phyloP scores from a whole-genome alignment of 2,329 filamentous ascomycete genomes.

The Dryadomyces quercus-mongolicae region DNA sequence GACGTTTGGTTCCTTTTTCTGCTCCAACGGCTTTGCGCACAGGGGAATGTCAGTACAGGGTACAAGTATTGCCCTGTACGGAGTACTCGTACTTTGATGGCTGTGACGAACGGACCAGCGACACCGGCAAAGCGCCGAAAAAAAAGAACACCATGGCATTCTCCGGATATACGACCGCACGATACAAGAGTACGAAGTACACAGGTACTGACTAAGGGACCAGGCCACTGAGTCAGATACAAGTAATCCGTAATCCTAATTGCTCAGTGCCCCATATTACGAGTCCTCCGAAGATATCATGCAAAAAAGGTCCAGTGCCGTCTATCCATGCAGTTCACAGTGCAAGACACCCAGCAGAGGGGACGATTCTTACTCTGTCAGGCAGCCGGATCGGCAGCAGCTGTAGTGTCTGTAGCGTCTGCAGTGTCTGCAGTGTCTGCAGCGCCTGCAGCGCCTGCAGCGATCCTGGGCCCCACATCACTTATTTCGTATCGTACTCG shows the following conservation, averaged over 20 bases:
- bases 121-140: not conserved
- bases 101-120: not conserved
- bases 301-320: not conserved
- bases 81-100: not conserved
- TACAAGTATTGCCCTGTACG: not conserved
- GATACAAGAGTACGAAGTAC: not conserved
- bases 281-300: no score
- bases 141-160: not conserved
- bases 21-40: no score
- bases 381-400: constrained; percentile 1
- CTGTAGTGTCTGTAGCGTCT: not conserved
- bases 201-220: not conserved
- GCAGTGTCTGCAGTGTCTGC: not conserved
- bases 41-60: no score
- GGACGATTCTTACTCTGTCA: not conserved
- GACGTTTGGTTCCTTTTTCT: not conserved
- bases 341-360: not conserved
- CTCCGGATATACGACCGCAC: no score
- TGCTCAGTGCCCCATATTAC: not conserved
- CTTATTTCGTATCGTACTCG: not conserved
- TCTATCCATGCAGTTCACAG: not conserved
- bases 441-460: constrained; percentile 1
- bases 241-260: not conserved
- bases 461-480: not conserved
- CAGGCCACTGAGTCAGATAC: not conserved